Percentiles rank a stretch among this genome's conserved stretches.
phyloP scores from a whole-genome alignment of 768 basidiomycete genomes.

The Xerocomus spinulosus region DNA sequence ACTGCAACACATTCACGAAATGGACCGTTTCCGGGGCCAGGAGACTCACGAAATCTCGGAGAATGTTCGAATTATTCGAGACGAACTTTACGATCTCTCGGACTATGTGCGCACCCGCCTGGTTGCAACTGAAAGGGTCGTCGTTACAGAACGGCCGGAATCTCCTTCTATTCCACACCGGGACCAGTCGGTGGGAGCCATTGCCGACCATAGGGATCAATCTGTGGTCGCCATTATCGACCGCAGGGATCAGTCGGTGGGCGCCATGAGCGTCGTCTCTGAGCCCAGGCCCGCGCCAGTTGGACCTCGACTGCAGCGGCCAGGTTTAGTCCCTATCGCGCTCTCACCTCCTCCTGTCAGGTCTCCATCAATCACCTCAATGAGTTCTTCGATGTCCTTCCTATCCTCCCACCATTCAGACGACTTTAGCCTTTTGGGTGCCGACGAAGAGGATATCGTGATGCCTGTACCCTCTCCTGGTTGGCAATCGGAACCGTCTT shows the following conservation, averaged over 20 bases:
- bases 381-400: conserved; percentile 38
- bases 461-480: conserved; percentile 33
- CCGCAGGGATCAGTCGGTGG: conserved; percentile 42
- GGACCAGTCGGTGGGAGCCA: conserved; percentile 45
- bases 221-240: conserved; percentile 44
- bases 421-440: conserved; percentile 46
- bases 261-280: conserved; percentile 40
- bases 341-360: conserved; percentile 43
- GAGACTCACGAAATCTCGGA: conserved; percentile 63
- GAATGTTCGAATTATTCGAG: conserved; percentile 65
- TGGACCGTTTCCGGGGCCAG: conserved; percentile 57
- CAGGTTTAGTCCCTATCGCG: conserved; percentile 28
- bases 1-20: conserved; percentile 53
- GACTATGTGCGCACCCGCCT: conserved; percentile 46
- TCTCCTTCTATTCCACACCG: conserved; percentile 19
- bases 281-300: conserved; percentile 26
- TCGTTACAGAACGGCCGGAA: conserved; percentile 12
- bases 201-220: conserved; percentile 38
- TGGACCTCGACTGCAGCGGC: conserved; percentile 22
- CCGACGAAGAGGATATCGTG: conserved; percentile 24
- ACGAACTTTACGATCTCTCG: conserved; percentile 62
- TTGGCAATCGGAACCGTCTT: conserved; percentile 32
- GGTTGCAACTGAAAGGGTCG: conserved; percentile 17
- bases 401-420: conserved; percentile 71
- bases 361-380: conserved; percentile 38